Conservation (phyloP, 352 stramenopile species). For the Pythium phragmiticola region DNA sequence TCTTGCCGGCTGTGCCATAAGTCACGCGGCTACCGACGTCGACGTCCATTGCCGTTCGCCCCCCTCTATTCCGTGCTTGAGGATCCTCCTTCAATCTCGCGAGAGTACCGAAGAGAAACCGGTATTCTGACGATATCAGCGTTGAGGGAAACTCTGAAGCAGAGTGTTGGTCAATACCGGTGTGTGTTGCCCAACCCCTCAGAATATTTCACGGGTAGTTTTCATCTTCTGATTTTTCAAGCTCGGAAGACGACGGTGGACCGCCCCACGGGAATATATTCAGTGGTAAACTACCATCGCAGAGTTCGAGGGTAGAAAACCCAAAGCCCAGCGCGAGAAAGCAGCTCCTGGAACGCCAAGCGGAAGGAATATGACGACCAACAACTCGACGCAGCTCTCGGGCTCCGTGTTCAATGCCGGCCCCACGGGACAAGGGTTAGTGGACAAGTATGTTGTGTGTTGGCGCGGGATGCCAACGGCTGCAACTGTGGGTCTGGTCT, state of each 20-base stretch:
- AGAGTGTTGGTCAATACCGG: conserved; percentile 4
- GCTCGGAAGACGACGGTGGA: neutral
- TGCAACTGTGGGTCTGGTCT: neutral
- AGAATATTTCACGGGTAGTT: conserved; percentile 1
- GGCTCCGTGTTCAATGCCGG: conserved; percentile 61
- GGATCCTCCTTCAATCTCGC: conserved; percentile 18
- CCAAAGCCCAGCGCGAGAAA: neutral
- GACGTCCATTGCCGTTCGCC: conserved; percentile 35
- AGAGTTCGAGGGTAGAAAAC: neutral
- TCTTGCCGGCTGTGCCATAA: conserved; percentile 66
- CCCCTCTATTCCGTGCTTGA: neutral
- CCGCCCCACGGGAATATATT: conserved; percentile 9
- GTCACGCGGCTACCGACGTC: conserved; percentile 59
- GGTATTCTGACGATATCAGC: conserved; percentile 10
- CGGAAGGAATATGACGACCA: conserved; percentile 16
- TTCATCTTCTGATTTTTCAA: neutral
- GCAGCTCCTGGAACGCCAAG: neutral
- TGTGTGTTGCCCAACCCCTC: neutral
- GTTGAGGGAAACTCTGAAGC: neutral
- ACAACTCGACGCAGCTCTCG: conserved; percentile 34
- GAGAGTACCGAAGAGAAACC: neutral
- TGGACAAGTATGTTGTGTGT: conserved; percentile 33
- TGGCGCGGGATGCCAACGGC: neutral
- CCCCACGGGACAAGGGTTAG: conserved; percentile 60
- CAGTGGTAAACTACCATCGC: conserved; percentile 7